Conservation (phyloP, 1,284 basidiomycete genomes). For the Boletus semigastroideus region DNA sequence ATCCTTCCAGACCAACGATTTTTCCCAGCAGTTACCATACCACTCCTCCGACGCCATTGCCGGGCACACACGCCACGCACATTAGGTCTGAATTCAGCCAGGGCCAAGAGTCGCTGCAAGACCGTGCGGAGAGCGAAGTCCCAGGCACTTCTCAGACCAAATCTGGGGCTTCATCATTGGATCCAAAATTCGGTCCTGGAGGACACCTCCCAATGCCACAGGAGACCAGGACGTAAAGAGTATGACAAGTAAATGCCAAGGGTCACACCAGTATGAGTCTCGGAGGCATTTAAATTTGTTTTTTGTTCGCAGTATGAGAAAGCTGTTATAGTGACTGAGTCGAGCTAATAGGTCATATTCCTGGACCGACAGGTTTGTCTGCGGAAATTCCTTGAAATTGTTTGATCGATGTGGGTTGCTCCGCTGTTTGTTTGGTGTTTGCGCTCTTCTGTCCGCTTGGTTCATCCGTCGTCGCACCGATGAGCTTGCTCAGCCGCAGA, state of each 20-base stretch:
- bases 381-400: too few relatives aligned
- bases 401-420: too few relatives aligned
- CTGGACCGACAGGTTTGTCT: too few relatives aligned
- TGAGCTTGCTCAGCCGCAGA: too few relatives aligned
- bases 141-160: constrained; percentile 2
- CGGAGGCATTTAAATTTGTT: not conserved
- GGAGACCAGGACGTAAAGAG: not conserved
- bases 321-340: too few relatives aligned
- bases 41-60: not conserved
- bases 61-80: not conserved
- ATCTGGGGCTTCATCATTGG: not conserved
- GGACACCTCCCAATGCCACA: constrained; percentile 2
- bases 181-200: not conserved
- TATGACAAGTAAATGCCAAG: not conserved
- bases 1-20: constrained; percentile 14
- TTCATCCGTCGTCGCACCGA: too few relatives aligned
- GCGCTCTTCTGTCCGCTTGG: too few relatives aligned
- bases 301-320: not conserved
- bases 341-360: too few relatives aligned
- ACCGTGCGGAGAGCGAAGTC: constrained; percentile 1
- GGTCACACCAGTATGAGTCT: not conserved
- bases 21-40: not conserved
- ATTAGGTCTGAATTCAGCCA: not conserved
- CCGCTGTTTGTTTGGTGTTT: too few relatives aligned
- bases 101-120: not conserved